phyloP scores from a whole-genome alignment of 768 basidiomycete genomes.

The Neoboletus magnificus region DNA sequence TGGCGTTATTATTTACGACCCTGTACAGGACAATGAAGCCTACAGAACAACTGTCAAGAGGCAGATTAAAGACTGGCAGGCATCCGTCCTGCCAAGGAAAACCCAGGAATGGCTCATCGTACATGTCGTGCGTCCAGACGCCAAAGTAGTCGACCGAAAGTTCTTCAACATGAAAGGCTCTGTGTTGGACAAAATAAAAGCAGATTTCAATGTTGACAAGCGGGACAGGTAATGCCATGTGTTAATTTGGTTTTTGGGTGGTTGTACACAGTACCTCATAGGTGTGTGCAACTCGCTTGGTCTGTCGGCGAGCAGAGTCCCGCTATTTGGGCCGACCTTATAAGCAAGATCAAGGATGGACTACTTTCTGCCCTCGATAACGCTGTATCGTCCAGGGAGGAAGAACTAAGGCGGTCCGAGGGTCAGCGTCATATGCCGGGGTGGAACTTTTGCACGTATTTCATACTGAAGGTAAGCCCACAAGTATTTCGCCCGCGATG shows the following conservation, averaged over 20 bases:
- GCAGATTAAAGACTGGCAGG: slow-evolving; percentile 93
- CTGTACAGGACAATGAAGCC: slow-evolving; percentile 54
- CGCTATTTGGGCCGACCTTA: slow-evolving; percentile 81
- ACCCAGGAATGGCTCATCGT: slow-evolving; percentile 94
- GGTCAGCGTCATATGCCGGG: slow-evolving; percentile 89
- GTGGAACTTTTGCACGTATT: slow-evolving; percentile 99
- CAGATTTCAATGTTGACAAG: slow-evolving; percentile 89
- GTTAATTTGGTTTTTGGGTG: slow-evolving; percentile 3
- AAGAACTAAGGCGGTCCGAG: slow-evolving; percentile 88
- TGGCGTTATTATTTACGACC: slow-evolving; percentile 7
- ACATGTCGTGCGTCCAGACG: slow-evolving; percentile 76
- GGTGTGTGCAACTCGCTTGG: slow-evolving; percentile 83
- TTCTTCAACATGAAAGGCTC: slow-evolving; percentile 84
- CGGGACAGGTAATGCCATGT: slow-evolving; percentile 58
- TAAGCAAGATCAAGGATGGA: slow-evolving; percentile 87
- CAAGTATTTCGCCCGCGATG: background rate
- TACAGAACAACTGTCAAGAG: slow-evolving; percentile 78
- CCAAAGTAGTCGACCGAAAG: slow-evolving; percentile 53
- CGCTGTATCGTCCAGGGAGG: slow-evolving; percentile 75
- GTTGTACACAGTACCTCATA: slow-evolving; percentile 31
- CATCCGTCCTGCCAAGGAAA: slow-evolving; percentile 57
- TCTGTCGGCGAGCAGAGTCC: slow-evolving; percentile 69
- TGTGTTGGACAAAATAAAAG: slow-evolving; percentile 84
- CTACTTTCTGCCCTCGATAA: slow-evolving; percentile 80
- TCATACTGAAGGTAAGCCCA: slow-evolving; percentile 81